Evolutionary conservation across 495 filamentous ascomycete genomes (phyloP), one percentile per base, ranked within the genome.

Genomic region (Hypoxylon fuscum): DNA sequence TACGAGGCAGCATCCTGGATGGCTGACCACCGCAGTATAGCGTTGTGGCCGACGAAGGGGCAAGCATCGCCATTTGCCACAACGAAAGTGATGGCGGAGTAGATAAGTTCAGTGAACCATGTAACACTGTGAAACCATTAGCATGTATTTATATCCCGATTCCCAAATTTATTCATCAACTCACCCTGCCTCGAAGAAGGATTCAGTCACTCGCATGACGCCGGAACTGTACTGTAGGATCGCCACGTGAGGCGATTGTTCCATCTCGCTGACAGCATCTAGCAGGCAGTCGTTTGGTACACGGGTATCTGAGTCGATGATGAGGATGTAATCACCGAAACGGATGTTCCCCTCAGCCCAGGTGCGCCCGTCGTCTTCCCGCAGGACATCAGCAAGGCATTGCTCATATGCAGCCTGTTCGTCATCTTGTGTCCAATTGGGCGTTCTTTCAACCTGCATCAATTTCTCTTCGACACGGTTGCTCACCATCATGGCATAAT

Each of bases 91-190:
- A 91, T 91, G 42, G 85, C 83, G 0, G 80, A 86, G 71, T 90
- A 91, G 70, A 91, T 85, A 4, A 90, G 77, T 61, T 90, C 85
- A 8, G 88, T 91, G 72, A 91, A 90, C 77, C 88, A 91, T 2
- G 87, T 88, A 62, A 90, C 86, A 50, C 77, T 76, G 29, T 4
- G 9, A 32, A 8, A 0, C 42, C 54, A 21, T 67, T 42, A 60
- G 51, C 44, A 53, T 34, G 14, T 4, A 5, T 8, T 14, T 25
- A 15, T 35, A 12, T 25, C 1, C 45, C 5, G 11, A 32, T 35
- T 3, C 7, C 8, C 0, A 2, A 12, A 21, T 21, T 18, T 32
- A 43, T 1, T 44, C 5, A 9, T 27, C 17, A 23, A 68, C 75
- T 72, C 58, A 74, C 76, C 81, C 84, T 53, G 80, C 81, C 66